phyloP scores from a whole-genome alignment of 108 stramenopile species.

The Skeletonema grethae region DNA sequence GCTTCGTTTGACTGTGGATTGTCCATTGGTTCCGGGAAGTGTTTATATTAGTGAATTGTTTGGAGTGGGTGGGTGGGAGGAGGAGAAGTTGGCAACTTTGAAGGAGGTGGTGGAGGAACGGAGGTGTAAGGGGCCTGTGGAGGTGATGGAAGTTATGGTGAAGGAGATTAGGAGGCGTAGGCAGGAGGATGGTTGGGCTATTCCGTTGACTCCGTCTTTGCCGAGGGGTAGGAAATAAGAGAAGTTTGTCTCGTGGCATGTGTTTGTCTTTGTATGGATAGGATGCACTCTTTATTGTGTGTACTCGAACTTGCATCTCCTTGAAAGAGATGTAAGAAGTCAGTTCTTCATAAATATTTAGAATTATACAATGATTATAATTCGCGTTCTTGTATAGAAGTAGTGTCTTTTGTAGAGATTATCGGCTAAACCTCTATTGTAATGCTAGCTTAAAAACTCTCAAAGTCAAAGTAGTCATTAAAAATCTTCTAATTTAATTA shows the following conservation, averaged over 20 bases:
- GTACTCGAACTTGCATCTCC: not conserved
- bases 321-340: no score
- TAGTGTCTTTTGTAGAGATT: no score
- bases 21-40: constrained; percentile 50
- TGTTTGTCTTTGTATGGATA: not conserved
- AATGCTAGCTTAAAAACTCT: no score
- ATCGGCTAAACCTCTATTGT: no score
- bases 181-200: constrained; percentile 36
- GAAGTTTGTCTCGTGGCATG: not conserved
- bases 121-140: constrained; percentile 46
- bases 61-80: constrained; percentile 66
- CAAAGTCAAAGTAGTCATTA: no score
- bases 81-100: constrained; percentile 36
- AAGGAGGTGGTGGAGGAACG: constrained; percentile 27
- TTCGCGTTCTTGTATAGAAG: no score
- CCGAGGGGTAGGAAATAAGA: constrained; percentile 20
- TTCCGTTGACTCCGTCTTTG: constrained; percentile 48
- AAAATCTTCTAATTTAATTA: no score
- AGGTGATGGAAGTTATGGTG: constrained; percentile 50
- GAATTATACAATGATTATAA: no score
- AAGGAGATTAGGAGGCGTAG: constrained; percentile 37
- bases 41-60: constrained; percentile 56
- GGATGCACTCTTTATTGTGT: not conserved
- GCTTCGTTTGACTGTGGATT: constrained; percentile 51
- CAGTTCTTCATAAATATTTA: no score